Conservation (phyloP, 1,139 yeast species). For the Candida sanyaensis region DNA sequence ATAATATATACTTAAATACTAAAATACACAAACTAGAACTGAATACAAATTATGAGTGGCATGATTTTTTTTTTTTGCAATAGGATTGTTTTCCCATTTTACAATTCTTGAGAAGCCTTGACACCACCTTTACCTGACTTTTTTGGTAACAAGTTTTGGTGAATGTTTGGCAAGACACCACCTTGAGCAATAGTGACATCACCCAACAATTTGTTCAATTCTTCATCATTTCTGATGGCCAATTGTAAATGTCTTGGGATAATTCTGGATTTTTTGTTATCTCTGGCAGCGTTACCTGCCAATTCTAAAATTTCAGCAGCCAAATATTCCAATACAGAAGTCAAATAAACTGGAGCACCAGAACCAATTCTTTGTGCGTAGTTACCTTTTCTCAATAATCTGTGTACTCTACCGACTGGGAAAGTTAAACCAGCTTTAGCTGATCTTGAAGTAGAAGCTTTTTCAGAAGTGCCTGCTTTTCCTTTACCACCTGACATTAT, state of each 20-base stretch:
- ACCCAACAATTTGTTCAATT: conserved; percentile 77
- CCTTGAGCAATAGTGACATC: conserved; percentile 84
- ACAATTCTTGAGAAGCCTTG: conserved; percentile 81
- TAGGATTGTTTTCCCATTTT: not conserved
- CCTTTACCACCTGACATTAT: conserved; percentile 98
- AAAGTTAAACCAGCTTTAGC: conserved; percentile 98
- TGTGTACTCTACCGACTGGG: conserved; percentile 99
- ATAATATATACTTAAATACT: not conserved
- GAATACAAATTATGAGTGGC: not conserved
- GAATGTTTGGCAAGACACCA: conserved; percentile 98
- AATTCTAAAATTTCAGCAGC: conserved; percentile 97
- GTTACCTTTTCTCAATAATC: conserved; percentile 96
- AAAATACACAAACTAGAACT: conserved; percentile 1
- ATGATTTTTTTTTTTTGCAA: no score
- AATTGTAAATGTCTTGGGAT: conserved; percentile 98
- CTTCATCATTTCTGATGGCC: conserved; percentile 98
- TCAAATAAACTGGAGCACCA: conserved; percentile 95
- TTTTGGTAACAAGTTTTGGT: conserved; percentile 93
- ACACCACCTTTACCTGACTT: conserved; percentile 71
- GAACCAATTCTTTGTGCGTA: conserved; percentile 99
- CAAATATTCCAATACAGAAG: conserved; percentile 94
- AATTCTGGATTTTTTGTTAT: conserved; percentile 96
- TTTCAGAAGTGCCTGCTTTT: conserved; percentile 90
- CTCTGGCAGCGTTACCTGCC: conserved; percentile 99
- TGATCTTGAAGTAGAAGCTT: conserved; percentile 96